A percentile compares a stretch with the other conserved stretches of the same genome.
phyloP scores from a whole-genome alignment of 2,329 filamentous ascomycete genomes.

The Fusarium tricinctum region DNA sequence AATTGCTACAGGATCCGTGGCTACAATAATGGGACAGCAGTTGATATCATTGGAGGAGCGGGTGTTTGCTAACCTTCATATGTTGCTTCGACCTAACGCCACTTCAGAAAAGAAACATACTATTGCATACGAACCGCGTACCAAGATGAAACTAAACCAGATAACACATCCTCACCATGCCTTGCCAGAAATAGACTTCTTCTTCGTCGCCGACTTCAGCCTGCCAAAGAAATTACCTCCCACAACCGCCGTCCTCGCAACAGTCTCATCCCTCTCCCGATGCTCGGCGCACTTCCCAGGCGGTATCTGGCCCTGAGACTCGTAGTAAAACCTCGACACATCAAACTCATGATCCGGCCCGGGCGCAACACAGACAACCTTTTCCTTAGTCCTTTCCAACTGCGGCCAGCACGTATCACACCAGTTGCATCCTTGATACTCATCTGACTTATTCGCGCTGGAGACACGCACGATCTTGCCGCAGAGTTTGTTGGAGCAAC shows the following conservation, averaged over 20 bases:
- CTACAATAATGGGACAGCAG: neutral
- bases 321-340: slow-evolving; percentile 54
- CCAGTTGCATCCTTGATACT: slow-evolving; percentile 50
- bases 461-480: slow-evolving; percentile 51
- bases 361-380: slow-evolving; percentile 42
- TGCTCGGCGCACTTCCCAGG: slow-evolving; percentile 46
- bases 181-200: slow-evolving; percentile 30
- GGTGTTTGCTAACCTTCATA: neutral
- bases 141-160: too few species aligned
- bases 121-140: neutral
- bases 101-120: too few species aligned
- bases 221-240: slow-evolving; percentile 30
- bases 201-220: slow-evolving; percentile 25
- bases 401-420: slow-evolving; percentile 54
- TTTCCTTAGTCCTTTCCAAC: slow-evolving; percentile 43
- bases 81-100: neutral
- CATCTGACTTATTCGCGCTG: slow-evolving; percentile 39
- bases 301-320: slow-evolving; percentile 51
- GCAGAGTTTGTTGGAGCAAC: slow-evolving; percentile 59
- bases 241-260: slow-evolving; percentile 14
- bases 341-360: slow-evolving; percentile 52
- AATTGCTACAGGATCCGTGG: slow-evolving; percentile 47
- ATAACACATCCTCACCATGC: slow-evolving; percentile 22
- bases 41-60: neutral
- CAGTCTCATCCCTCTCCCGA: slow-evolving; percentile 15